These are phyloP conservation scores for Strombidium stylifer DNA, from an alignment of 73 alveolate species.

Conservation along the genomic window DNA sequence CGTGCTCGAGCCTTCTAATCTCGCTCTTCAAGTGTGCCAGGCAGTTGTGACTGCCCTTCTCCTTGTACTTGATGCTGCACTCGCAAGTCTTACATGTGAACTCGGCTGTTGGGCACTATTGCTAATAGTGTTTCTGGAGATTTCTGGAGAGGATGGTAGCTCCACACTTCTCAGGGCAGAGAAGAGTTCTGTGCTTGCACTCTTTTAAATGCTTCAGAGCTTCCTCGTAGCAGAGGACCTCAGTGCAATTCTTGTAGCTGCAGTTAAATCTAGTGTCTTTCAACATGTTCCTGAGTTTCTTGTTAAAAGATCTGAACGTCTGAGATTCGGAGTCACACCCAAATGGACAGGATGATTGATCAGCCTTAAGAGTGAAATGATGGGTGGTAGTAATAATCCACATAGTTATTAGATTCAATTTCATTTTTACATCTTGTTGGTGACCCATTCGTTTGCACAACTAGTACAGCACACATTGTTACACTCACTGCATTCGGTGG, in stretches of 20 bases:
- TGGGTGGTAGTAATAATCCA: too few relatives aligned
- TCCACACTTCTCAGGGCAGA: conserved; percentile 7
- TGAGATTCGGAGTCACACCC: conserved; percentile 3
- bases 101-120: conserved; percentile 1
- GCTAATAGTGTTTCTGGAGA: background rate
- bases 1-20: too few relatives aligned
- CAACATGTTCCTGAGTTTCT: background rate
- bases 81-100: conserved; percentile 5
- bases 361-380: too few relatives aligned
- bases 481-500: conserved; percentile 3
- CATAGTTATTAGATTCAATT: too few relatives aligned
- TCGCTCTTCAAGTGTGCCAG: too few relatives aligned
- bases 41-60: conserved; percentile 14
- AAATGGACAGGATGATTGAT: conserved; percentile 29
- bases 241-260: conserved; percentile 1
- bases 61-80: background rate
- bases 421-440: too few relatives aligned
- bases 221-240: background rate
- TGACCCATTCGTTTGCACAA: background rate
- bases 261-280: background rate
- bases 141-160: background rate
- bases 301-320: conserved; percentile 2
- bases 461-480: background rate
- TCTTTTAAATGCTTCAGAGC: conserved; percentile 10
- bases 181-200: conserved; percentile 4